These are phyloP conservation scores for Guadua angustifolia DNA, from an alignment of 176 grass and related monocot species.

Conservation along the genomic window DNA sequence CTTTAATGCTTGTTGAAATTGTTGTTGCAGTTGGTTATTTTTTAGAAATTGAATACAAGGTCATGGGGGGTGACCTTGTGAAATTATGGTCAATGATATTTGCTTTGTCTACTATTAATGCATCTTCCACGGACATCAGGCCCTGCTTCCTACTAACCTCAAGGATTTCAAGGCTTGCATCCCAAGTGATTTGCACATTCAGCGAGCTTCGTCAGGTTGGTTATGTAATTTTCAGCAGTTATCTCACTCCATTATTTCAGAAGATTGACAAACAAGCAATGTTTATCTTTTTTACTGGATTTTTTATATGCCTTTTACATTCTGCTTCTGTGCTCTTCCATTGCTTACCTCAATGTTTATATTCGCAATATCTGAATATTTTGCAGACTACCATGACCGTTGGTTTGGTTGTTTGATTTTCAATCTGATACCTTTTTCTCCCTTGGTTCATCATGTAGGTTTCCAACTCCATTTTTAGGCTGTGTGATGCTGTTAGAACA, in stretches of 20 bases:
- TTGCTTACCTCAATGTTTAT: conserved; percentile 2
- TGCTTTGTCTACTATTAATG: conserved; percentile 74
- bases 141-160: conserved; percentile 61
- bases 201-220: conserved; percentile 95
- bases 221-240: conserved; percentile 40
- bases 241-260: neutral
- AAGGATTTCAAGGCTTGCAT: conserved; percentile 72
- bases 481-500: conserved; percentile 77
- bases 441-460: conserved; percentile 61
- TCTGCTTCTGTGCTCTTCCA: conserved; percentile 13
- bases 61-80: conserved; percentile 63
- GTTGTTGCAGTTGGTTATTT: conserved; percentile 68
- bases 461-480: conserved; percentile 65
- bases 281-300: neutral
- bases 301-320: conserved; percentile 27
- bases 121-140: conserved; percentile 66
- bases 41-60: conserved; percentile 94
- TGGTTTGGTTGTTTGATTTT: conserved; percentile 34
- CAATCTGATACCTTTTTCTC: conserved; percentile 30
- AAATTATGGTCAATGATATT: conserved; percentile 89
- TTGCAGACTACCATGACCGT: conserved; percentile 8
- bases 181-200: conserved; percentile 75
- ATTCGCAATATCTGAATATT: conserved; percentile 18
- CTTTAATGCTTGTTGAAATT: conserved; percentile 74
- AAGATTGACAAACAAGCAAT: conserved; percentile 1